A percentile compares a stretch with the other conserved stretches of the same genome.
Conservation (phyloP, 2,329 filamentous ascomycete genomes). For the Domatiomyces globalis region DNA sequence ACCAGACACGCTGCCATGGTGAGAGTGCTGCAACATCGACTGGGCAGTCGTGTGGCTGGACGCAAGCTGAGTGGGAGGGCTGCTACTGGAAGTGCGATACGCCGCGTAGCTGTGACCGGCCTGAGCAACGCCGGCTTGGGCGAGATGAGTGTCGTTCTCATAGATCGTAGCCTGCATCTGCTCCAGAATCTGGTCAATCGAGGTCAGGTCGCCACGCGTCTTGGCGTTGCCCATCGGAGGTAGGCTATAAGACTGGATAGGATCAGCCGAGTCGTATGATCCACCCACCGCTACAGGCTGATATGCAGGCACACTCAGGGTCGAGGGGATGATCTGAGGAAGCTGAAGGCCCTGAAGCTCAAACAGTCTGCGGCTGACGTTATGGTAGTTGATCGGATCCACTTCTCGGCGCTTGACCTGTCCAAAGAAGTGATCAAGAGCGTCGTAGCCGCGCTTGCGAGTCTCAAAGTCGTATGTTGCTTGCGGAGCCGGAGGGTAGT, state of each 20-base stretch:
- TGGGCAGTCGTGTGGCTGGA: slow-evolving; percentile 25
- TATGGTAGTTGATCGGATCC: slow-evolving; percentile 75
- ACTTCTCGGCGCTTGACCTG: slow-evolving; percentile 84
- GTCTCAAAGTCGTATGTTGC: slow-evolving; percentile 57
- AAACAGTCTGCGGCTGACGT: slow-evolving; percentile 78
- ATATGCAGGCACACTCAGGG: slow-evolving; percentile 35
- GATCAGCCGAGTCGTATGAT: slow-evolving; percentile 41
- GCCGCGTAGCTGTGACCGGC: slow-evolving; percentile 53
- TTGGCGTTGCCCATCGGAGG: slow-evolving; percentile 76
- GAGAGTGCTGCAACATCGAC: slow-evolving; percentile 11
- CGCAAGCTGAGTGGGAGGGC: slow-evolving; percentile 34
- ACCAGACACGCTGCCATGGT: slow-evolving; percentile 23
- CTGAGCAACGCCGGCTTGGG: slow-evolving; percentile 62
- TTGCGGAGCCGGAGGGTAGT: slow-evolving; percentile 55
- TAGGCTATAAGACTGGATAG: slow-evolving; percentile 66
- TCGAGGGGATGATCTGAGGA: slow-evolving; percentile 42
- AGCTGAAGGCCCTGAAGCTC: slow-evolving; percentile 58
- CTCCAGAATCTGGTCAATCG: slow-evolving; percentile 88
- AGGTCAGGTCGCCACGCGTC: slow-evolving; percentile 84
- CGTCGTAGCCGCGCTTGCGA: slow-evolving; percentile 73
- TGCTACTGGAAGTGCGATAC: slow-evolving; percentile 42
- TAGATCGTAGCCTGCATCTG: slow-evolving; percentile 95
- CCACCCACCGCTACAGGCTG: slow-evolving; percentile 36
- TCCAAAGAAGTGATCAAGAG: slow-evolving; percentile 85
- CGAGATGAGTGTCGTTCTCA: slow-evolving; percentile 73